Percentiles rank a stretch among this genome's conserved stretches.
Conservation (phyloP, 306 rosid species). For the Castanospermum australe region DNA sequence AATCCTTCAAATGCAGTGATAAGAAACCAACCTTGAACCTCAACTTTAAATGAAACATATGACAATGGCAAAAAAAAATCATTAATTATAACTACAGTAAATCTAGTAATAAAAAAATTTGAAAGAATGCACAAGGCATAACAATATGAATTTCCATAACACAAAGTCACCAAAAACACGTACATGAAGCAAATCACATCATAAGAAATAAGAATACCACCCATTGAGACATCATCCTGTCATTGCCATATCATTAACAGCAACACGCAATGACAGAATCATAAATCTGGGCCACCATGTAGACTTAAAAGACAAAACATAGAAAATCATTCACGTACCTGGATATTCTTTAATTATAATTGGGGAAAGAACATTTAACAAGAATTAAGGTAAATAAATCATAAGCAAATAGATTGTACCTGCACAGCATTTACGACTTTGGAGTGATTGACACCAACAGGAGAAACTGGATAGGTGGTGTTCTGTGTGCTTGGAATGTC, state of each 20-base stretch:
- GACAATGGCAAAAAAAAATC: neutral
- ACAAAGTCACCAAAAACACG: neutral
- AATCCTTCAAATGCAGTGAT: neutral
- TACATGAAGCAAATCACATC: constrained; percentile 4
- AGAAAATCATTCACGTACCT: neutral
- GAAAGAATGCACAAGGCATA: neutral
- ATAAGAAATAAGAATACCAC: neutral
- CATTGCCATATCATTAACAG: neutral
- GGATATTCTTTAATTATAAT: neutral
- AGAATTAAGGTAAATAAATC: neutral
- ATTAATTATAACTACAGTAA: neutral
- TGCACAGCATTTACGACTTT: constrained; percentile 93
- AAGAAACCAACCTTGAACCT: neutral
- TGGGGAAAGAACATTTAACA: neutral
- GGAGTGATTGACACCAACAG: constrained; percentile 87
- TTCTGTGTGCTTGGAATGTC: constrained; percentile 89
- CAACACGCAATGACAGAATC: neutral
- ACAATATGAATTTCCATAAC: neutral
- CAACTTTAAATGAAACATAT: neutral
- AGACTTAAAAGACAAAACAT: neutral
- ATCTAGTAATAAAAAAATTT: neutral
- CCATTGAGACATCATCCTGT: neutral
- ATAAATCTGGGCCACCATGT: neutral
- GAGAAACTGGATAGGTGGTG: constrained; percentile 65
- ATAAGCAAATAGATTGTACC: constrained; percentile 45